These are phyloP conservation scores for Nemania serpens DNA, from an alignment of 2,329 filamentous ascomycete species.

Conservation along the genomic window DNA sequence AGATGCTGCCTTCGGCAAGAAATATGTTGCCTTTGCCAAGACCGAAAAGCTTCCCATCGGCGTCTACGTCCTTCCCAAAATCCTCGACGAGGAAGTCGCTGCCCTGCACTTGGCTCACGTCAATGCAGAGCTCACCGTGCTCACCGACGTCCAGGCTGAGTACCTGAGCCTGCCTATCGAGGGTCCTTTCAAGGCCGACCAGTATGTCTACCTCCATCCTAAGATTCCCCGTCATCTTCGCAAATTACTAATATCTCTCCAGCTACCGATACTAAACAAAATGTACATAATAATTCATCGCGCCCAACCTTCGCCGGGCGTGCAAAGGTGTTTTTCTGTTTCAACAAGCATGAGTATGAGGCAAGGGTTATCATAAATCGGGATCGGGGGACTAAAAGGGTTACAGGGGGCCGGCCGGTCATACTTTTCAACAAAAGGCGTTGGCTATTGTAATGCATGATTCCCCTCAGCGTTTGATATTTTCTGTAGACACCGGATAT, in stretches of 20 bases:
- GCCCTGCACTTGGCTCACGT: slow-evolving; percentile 90
- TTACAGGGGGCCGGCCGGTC: slow-evolving; percentile 39
- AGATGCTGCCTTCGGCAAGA: slow-evolving; percentile 84
- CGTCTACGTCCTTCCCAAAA: slow-evolving; percentile 98
- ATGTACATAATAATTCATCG: slow-evolving; percentile 34
- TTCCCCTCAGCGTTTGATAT: slow-evolving; percentile 46
- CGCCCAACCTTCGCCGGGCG: slow-evolving; percentile 5
- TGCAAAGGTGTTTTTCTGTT: slow-evolving; percentile 32
- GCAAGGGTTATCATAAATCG: slow-evolving; percentile 34
- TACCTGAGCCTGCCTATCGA: slow-evolving; percentile 86
- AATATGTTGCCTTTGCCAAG: slow-evolving; percentile 96
- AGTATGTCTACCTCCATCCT: slow-evolving; percentile 58
- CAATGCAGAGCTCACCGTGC: slow-evolving; percentile 90
- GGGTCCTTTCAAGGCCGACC: slow-evolving; percentile 96
- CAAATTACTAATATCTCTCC: slow-evolving; percentile 39
- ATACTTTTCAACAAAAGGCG: slow-evolving; percentile 46
- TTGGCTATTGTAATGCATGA: slow-evolving; percentile 45
- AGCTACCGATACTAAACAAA: slow-evolving; percentile 70
- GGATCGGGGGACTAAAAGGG: slow-evolving; percentile 38
- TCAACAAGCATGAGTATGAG: slow-evolving; percentile 43
- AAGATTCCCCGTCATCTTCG: not conserved
- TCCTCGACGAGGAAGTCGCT: slow-evolving; percentile 98
- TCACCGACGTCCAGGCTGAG: slow-evolving; percentile 86
- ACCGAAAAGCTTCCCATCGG: slow-evolving; percentile 86
- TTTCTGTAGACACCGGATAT: slow-evolving; percentile 33